These are phyloP conservation scores for Ganoderma meredithae DNA, from an alignment of 1,284 basidiomycete species.

Conservation along the genomic window DNA sequence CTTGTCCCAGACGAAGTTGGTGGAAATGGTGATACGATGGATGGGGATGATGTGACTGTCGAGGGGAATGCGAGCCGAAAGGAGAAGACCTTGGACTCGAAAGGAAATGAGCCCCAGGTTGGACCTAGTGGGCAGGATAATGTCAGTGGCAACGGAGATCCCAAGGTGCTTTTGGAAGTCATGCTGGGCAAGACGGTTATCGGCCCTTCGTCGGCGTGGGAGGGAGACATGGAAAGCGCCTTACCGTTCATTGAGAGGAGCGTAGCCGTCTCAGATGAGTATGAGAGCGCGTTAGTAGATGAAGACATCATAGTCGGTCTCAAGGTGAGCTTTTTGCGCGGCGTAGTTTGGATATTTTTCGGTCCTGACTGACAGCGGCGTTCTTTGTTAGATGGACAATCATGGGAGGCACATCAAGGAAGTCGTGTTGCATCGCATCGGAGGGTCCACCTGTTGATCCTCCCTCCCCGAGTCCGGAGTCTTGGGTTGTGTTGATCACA, in stretches of 20 bases:
- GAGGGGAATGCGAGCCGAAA: background rate
- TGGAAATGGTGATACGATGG: background rate
- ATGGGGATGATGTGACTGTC: background rate
- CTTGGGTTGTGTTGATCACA: background rate
- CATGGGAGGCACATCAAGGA: conserved; percentile 23
- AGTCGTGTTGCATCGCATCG: conserved; percentile 28
- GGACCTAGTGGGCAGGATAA: background rate
- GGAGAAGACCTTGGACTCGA: background rate
- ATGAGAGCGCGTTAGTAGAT: conserved; percentile 54
- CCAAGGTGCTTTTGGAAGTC: conserved; percentile 16
- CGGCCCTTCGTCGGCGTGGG: conserved; percentile 22
- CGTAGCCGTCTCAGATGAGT: conserved; percentile 38
- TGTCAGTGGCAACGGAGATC: background rate
- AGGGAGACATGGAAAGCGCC: conserved; percentile 22
- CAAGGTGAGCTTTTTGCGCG: conserved; percentile 40
- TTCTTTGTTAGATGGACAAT: conserved; percentile 23
- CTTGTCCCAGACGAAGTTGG: background rate
- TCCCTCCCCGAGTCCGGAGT: too few relatives aligned
- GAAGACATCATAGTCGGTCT: conserved; percentile 57
- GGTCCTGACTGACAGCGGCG: too few relatives aligned
- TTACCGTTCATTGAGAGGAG: conserved; percentile 39
- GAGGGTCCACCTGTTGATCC: conserved; percentile 15
- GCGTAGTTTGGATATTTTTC: background rate
- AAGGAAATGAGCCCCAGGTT: background rate
- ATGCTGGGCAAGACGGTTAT: conserved; percentile 27